Conservation (phyloP, 169 alveolate genomes). For the Cryptosporidium baileyi region DNA sequence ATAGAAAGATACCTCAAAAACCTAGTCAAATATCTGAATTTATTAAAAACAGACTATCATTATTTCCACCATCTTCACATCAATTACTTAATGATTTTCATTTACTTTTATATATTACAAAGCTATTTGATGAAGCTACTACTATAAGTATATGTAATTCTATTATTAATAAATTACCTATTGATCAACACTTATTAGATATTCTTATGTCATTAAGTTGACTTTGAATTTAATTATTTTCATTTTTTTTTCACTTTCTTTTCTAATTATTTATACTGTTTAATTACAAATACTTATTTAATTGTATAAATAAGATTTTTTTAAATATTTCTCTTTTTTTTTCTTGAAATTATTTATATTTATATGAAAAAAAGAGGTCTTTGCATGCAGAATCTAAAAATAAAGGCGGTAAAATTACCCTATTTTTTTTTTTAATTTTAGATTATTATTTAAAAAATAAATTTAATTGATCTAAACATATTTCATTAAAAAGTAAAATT, state of each 20-base stretch:
- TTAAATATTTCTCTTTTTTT: not conserved
- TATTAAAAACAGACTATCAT: slow-evolving; percentile 37
- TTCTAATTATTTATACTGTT: no score
- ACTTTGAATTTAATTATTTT: not conserved
- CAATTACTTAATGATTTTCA: slow-evolving; percentile 83
- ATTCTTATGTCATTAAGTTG: slow-evolving; percentile 35
- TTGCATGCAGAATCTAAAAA: slow-evolving; percentile 67
- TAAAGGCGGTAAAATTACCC: slow-evolving; percentile 26
- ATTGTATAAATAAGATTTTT: no score
- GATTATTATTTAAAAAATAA: not conserved
- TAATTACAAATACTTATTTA: no score
- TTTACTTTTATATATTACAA: slow-evolving; percentile 85
- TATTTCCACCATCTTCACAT: slow-evolving; percentile 1
- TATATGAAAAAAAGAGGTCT: not conserved
- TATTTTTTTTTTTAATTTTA: not conserved
- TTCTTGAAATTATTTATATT: not conserved
- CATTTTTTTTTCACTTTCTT: no score
- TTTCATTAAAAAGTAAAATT: no score
- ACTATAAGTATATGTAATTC: slow-evolving; percentile 84
- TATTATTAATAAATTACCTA: slow-evolving; percentile 72
- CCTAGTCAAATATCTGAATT: slow-evolving; percentile 41
- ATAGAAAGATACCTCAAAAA: slow-evolving; percentile 73
- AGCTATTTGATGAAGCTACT: slow-evolving; percentile 89
- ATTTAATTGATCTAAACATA: no score
- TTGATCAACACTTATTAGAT: slow-evolving; percentile 71